Conservation (phyloP, 306 rosid genomes). For the Cucumis melo region DNA sequence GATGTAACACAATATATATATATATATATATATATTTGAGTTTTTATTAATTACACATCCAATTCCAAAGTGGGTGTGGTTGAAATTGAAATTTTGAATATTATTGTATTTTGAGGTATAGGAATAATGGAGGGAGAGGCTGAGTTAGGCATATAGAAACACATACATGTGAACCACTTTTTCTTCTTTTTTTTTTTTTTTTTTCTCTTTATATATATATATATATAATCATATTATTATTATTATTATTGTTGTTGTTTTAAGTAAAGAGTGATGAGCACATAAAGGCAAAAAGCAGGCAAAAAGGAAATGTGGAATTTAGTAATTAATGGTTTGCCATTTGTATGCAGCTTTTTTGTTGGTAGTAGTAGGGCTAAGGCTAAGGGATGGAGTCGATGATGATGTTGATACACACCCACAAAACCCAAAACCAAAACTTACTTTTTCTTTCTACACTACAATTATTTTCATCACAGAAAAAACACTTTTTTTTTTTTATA, state of each 20-base stretch:
- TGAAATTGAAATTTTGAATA: too few relatives aligned
- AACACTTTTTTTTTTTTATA: not conserved
- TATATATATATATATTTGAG: too few relatives aligned
- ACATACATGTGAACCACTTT: not conserved
- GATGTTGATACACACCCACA: not conserved
- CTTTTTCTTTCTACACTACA: not conserved
- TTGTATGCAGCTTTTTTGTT: not conserved
- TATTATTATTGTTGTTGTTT: not conserved
- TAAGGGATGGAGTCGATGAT: not conserved
- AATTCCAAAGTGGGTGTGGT: too few relatives aligned
- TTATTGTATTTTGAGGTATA: too few relatives aligned
- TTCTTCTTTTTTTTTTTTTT: not conserved
- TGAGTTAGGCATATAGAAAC: not conserved
- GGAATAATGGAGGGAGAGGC: too few relatives aligned
- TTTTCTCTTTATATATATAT: too few relatives aligned
- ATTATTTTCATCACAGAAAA: not conserved
- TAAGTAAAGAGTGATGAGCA: not conserved
- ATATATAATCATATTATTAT: not conserved
- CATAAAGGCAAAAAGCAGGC: conserved; percentile 1
- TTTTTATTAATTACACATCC: too few relatives aligned
- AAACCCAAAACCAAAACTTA: not conserved
- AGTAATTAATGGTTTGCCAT: not conserved
- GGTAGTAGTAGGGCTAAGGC: not conserved
- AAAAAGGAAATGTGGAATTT: not conserved
- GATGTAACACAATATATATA: too few relatives aligned